Conservation (phyloP, 2,329 filamentous ascomycete species). For the Pseudogymnoascus sp. region DNA sequence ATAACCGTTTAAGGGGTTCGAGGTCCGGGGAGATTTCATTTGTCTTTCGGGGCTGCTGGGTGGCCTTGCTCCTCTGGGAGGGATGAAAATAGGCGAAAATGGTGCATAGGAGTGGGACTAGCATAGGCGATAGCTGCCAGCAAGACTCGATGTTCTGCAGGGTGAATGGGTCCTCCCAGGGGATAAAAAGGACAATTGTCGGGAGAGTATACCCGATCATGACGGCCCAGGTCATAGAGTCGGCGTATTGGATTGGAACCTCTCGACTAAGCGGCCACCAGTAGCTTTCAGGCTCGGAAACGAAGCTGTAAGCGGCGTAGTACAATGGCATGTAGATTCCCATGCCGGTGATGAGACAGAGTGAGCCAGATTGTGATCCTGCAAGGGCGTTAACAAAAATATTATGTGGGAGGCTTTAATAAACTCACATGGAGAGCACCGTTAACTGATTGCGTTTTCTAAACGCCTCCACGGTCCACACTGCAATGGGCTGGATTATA, state of each 20-base stretch:
- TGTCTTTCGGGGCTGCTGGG: not conserved
- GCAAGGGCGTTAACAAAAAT: not conserved
- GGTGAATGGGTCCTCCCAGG: not conserved
- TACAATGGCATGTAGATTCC: not conserved
- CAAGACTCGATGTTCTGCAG: not conserved
- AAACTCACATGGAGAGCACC: not conserved
- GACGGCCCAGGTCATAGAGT: not conserved
- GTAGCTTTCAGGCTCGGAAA: constrained; percentile 2
- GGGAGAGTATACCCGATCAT: not conserved
- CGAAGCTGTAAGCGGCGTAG: not conserved
- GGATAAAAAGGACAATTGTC: constrained; percentile 1
- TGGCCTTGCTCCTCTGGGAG: not conserved
- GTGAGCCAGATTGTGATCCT: not conserved
- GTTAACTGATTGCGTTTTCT: not conserved
- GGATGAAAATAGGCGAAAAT: not conserved
- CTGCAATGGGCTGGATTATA: not conserved
- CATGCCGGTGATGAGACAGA: not conserved
- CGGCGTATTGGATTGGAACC: not conserved
- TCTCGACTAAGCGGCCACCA: not conserved
- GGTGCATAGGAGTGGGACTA: not conserved
- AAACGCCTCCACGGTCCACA: constrained; percentile 7
- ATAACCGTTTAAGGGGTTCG: not conserved
- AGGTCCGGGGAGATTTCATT: not conserved
- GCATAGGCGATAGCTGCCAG: not conserved
- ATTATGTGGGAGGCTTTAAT: not conserved